phyloP scores from a whole-genome alignment of 805 yeast genomes.

The Myxozyma kluyveri region DNA sequence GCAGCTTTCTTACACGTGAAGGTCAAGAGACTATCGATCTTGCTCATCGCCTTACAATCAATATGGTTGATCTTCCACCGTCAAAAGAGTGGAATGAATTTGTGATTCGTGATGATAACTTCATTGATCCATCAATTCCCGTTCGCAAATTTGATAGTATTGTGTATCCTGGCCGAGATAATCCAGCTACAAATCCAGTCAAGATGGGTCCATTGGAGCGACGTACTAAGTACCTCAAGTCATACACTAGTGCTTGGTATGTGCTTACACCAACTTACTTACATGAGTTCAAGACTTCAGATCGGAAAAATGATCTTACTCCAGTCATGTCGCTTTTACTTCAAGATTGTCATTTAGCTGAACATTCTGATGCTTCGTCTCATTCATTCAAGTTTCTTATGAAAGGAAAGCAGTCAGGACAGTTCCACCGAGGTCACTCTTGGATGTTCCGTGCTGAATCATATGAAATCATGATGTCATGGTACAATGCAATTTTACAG shows the following conservation, averaged over 20 bases:
- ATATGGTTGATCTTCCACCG: slow-evolving; percentile 74
- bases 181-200: slow-evolving; percentile 64
- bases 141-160: slow-evolving; percentile 62
- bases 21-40: slow-evolving; percentile 67
- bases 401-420: slow-evolving; percentile 69
- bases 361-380: slow-evolving; percentile 42
- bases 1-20: slow-evolving; percentile 38
- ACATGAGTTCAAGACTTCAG: slow-evolving; percentile 85
- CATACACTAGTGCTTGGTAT: slow-evolving; percentile 88
- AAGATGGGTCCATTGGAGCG: slow-evolving; percentile 82
- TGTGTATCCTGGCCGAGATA: slow-evolving; percentile 62
- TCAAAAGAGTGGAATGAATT: slow-evolving; percentile 87
- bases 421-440: slow-evolving; percentile 77
- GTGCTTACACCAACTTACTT: slow-evolving; percentile 83
- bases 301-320: slow-evolving; percentile 72
- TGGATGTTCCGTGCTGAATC: slow-evolving; percentile 94
- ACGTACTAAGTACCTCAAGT: slow-evolving; percentile 84
- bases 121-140: slow-evolving; percentile 61
- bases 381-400: slow-evolving; percentile 65
- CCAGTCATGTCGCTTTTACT: slow-evolving; percentile 82
- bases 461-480: slow-evolving; percentile 71
- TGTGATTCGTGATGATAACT: slow-evolving; percentile 66
- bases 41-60: slow-evolving; percentile 62
- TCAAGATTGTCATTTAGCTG: slow-evolving; percentile 76
- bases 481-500: slow-evolving; percentile 74